These are phyloP conservation scores for Lachnum nothofagi DNA, from an alignment of 2,329 filamentous ascomycete species.

Conservation along the genomic window DNA sequence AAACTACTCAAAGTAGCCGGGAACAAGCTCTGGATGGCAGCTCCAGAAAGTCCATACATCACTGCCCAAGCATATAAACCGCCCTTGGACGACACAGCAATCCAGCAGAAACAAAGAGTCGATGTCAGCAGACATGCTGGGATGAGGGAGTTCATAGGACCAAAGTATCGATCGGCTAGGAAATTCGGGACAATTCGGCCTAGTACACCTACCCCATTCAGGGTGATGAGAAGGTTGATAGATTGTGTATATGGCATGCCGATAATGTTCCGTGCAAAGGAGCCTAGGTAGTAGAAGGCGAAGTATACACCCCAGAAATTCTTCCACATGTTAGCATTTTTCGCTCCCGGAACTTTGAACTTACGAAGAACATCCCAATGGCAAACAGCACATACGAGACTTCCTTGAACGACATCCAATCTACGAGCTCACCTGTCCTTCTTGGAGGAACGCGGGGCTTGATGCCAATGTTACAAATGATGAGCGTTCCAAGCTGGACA, in stretches of 20 bases:
- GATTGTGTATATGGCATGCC: constrained; percentile 38
- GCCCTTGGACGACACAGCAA: constrained; percentile 37
- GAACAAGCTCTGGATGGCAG: constrained; percentile 48
- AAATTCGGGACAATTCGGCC: constrained; percentile 45
- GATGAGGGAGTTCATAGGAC: constrained; percentile 48
- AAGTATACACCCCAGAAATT: constrained; percentile 43
- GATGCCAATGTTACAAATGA: constrained; percentile 37
- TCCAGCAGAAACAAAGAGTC: constrained; percentile 44
- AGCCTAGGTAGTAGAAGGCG: constrained; percentile 36
- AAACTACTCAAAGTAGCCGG: constrained; percentile 47
- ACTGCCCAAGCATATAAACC: constrained; percentile 47
- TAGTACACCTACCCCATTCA: constrained; percentile 48
- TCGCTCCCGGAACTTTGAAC: constrained; percentile 7
- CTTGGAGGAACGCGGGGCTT: constrained; percentile 38
- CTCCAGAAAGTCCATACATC: constrained; percentile 47
- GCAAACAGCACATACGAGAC: constrained; percentile 42
- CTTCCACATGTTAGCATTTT: constrained; percentile 5
- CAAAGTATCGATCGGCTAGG: constrained; percentile 45
- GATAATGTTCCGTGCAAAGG: constrained; percentile 36
- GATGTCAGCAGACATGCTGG: constrained; percentile 36
- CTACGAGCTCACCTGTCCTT: constrained; percentile 39
- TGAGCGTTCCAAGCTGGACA: constrained; percentile 36
- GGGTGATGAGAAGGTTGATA: constrained; percentile 46
- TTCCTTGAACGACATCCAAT: constrained; percentile 42
- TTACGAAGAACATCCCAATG: constrained; percentile 36